Base-by-base conservation (phyloP, 2,329 filamentous ascomycete species). In the Metarhizium anisopliae region DNA sequence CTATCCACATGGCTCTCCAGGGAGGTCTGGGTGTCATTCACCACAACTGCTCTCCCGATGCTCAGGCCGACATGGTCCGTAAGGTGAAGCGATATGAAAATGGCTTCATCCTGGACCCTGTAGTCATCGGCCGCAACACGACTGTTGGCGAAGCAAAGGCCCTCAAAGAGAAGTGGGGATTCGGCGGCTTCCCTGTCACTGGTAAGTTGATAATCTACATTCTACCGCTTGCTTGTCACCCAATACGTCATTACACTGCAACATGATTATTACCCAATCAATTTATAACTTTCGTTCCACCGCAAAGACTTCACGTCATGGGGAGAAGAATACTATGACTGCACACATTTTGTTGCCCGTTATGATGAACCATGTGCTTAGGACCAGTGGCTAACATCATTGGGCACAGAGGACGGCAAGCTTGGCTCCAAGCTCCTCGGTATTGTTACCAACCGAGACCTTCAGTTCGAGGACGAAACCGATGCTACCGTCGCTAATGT, bases 241-340 rank as follows among this genome's bases (percentile, higher is more conserved):
- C 13, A 18, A 20, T 47, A 53, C 32, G 42, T 58, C 52, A 56
- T 53, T 5, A 63, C 67, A 70, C 25, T 52, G 50, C 56, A 54
- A 64, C 69, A 74, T 91, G 89, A 96, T 96, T 94, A 90, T 80
- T 80, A 83, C 78, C 80, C 54, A 56, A 75, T 78, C 82, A 78
- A 75, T 77, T 77, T 83, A 88, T 96, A 97, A 97, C 94, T 99
- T 99, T 99, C 94, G 94, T 99, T 99, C 94, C 93, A 93, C 94
- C 90, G 90, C 82, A 95, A 86, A 83, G 87, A 89, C 86, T 81
- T 60, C 82, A 50, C 82, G 89, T 90, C 81, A 78, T 96, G 91
- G 83, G 90, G 91, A 96, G 75, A 61, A 58, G 58, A 60, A 61
- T 68, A 67, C 62, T 66, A 70, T 69, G 70, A 75, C 58, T 60